Evolutionary conservation across 768 basidiomycete genomes (phyloP).

Genomic region (Asterophora parasitica): DNA sequence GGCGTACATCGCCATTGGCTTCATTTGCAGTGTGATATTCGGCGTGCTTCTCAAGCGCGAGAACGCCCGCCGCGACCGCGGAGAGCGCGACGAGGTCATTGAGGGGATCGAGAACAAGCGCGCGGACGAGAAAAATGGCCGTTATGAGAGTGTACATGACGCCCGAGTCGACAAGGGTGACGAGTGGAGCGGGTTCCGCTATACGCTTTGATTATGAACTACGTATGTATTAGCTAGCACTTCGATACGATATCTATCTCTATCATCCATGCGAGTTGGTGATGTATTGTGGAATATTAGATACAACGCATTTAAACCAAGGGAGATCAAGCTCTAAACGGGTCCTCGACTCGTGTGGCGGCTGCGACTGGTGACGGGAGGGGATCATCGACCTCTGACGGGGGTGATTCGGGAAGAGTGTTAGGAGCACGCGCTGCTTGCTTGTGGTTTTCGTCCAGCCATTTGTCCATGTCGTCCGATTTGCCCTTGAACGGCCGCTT

Average conservation of each 20-base stretch:
- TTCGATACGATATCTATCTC: neutral
- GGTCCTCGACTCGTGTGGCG: slow-evolving; percentile 31
- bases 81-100: slow-evolving; percentile 66
- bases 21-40: slow-evolving; percentile 46
- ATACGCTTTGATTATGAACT: slow-evolving; percentile 38
- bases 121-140: slow-evolving; percentile 49
- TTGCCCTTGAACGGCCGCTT: slow-evolving; percentile 76
- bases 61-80: slow-evolving; percentile 58
- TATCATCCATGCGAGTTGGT: neutral
- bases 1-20: slow-evolving; percentile 64
- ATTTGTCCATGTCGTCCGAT: slow-evolving; percentile 93
- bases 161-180: slow-evolving; percentile 64
- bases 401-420: slow-evolving; percentile 17
- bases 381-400: slow-evolving; percentile 35
- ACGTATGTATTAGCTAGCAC: slow-evolving; percentile 32
- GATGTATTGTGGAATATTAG: slow-evolving; percentile 14
- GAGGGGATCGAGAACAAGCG: slow-evolving; percentile 39
- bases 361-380: slow-evolving; percentile 47
- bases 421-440: slow-evolving; percentile 30
- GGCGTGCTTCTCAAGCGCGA: slow-evolving; percentile 48
- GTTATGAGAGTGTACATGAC: slow-evolving; percentile 46
- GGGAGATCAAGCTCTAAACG: slow-evolving; percentile 14
- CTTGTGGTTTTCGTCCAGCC: slow-evolving; percentile 79
- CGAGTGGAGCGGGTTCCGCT: slow-evolving; percentile 73
- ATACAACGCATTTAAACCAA: slow-evolving; percentile 22